phyloP scores from a whole-genome alignment of 495 filamentous ascomycete genomes.

The Penicillium pulvis region DNA sequence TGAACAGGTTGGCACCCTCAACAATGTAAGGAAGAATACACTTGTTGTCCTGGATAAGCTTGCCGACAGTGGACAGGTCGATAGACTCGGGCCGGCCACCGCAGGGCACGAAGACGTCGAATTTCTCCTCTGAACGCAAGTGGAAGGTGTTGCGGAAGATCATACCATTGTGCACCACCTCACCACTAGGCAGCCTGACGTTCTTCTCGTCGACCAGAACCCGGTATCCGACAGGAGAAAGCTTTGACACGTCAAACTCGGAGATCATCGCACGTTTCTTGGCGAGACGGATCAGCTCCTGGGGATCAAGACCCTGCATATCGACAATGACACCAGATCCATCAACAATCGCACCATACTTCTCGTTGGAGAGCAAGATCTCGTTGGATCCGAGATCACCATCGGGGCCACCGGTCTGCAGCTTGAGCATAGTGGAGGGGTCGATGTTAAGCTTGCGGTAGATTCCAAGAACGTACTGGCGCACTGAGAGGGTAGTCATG shows the following conservation, averaged over 20 bases:
- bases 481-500: conserved; percentile 96
- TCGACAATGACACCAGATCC: conserved; percentile 94
- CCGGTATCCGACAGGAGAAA: conserved; percentile 85
- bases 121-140: conserved; percentile 71
- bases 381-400: conserved; percentile 98
- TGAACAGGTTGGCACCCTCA: conserved; percentile 97
- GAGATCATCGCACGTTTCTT: conserved; percentile 88
- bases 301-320: conserved; percentile 81
- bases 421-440: conserved; percentile 77
- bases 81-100: conserved; percentile 97
- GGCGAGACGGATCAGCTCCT: conserved; percentile 81
- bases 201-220: conserved; percentile 92
- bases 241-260: conserved; percentile 80
- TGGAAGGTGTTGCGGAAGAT: conserved; percentile 97
- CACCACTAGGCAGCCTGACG: conserved; percentile 80
- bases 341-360: conserved; percentile 90
- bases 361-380: conserved; percentile 93
- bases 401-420: conserved; percentile 97
- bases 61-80: conserved; percentile 80
- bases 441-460: conserved; percentile 93
- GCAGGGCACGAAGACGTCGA: conserved; percentile 92
- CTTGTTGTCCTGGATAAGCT: conserved; percentile 84
- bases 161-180: conserved; percentile 86
- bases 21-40: conserved; percentile 88
- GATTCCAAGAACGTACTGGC: conserved; percentile 93